Evolutionary conservation across 768 basidiomycete species (phyloP).

Genomic region (Symmetrospora coprosmae): DNA sequence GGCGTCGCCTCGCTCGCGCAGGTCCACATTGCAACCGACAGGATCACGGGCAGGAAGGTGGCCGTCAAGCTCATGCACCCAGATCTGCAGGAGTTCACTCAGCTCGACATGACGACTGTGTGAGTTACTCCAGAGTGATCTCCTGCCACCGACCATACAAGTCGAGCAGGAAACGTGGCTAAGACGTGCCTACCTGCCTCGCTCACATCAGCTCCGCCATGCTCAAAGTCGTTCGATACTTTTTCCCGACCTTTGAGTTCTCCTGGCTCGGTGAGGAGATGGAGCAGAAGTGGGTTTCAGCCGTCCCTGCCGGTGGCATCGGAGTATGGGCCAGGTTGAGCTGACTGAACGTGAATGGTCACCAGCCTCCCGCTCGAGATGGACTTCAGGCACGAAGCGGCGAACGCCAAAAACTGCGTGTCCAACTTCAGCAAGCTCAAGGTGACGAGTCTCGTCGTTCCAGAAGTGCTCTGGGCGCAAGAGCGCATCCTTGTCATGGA

Average conservation of each 20-base stretch:
- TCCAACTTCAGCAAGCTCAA: slow-evolving; percentile 56
- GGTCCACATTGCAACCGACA: slow-evolving; percentile 70
- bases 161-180: too few relatives aligned
- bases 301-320: background rate
- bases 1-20: slow-evolving; percentile 94
- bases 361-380: slow-evolving; percentile 60
- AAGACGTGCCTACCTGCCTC: background rate
- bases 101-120: slow-evolving; percentile 49
- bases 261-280: slow-evolving; percentile 60
- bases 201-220: slow-evolving; percentile 33
- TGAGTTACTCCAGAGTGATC: slow-evolving; percentile 14
- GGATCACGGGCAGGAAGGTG: slow-evolving; percentile 55
- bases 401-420: slow-evolving; percentile 58
- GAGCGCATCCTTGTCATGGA: slow-evolving; percentile 89
- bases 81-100: slow-evolving; percentile 75
- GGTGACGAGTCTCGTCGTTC: slow-evolving; percentile 71
- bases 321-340: background rate
- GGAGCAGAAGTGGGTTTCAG: slow-evolving; percentile 51
- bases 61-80: slow-evolving; percentile 86
- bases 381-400: slow-evolving; percentile 79
- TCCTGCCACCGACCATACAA: background rate
- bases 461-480: slow-evolving; percentile 56
- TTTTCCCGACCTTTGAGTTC: slow-evolving; percentile 94
- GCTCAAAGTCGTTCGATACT: slow-evolving; percentile 69
- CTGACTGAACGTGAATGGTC: background rate